Evolutionary conservation across 306 rosid genomes (phyloP).

Genomic region (Ziziphus jujuba): DNA sequence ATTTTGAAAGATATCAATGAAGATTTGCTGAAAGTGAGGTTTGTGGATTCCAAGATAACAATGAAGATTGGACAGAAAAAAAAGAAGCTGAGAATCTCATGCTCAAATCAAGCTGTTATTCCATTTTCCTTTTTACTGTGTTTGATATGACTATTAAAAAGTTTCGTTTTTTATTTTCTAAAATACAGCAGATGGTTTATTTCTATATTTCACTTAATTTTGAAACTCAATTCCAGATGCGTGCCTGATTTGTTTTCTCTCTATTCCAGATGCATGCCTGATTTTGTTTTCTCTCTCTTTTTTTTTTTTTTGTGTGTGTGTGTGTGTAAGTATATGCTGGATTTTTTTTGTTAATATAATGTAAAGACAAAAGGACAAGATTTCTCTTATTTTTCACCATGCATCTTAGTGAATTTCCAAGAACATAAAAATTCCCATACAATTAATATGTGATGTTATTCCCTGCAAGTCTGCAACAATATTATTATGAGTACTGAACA

Average conservation of each 20-base stretch:
- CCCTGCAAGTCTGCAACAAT: too few relatives aligned
- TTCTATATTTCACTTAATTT: not conserved
- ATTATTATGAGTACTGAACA: not conserved
- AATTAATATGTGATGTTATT: too few relatives aligned
- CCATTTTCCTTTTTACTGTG: not conserved
- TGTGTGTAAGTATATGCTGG: too few relatives aligned
- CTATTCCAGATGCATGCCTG: too few relatives aligned
- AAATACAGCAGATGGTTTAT: not conserved
- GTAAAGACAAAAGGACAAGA: not conserved
- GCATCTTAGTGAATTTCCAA: not conserved
- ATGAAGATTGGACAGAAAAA: constrained; percentile 30
- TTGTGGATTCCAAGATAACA: constrained; percentile 21
- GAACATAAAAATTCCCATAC: not conserved
- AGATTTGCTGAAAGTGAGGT: constrained; percentile 38
- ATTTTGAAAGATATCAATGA: constrained; percentile 29
- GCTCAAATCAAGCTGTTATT: constrained; percentile 33
- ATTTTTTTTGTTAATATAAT: not conserved
- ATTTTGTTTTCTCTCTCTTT: too few relatives aligned
- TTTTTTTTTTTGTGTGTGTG: too few relatives aligned
- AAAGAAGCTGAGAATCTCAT: constrained; percentile 40
- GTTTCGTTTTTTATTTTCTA: not conserved
- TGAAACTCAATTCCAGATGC: not conserved
- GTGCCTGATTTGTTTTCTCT: not conserved
- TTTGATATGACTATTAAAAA: too few relatives aligned
- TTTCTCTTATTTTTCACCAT: not conserved